phyloP scores from a whole-genome alignment of 768 basidiomycete genomes.

The Auricularia cornea region DNA sequence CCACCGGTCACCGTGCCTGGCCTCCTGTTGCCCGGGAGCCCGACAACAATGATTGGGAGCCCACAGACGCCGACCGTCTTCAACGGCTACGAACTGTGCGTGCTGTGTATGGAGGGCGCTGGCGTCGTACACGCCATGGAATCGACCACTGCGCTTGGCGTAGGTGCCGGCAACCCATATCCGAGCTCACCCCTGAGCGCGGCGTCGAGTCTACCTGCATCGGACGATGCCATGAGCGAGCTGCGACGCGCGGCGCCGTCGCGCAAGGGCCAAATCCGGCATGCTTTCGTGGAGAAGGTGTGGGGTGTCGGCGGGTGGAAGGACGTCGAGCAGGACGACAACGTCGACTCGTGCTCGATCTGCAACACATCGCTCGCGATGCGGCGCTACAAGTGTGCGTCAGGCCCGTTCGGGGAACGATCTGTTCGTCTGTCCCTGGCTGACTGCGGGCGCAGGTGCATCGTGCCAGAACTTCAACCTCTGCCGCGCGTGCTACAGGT shows the following conservation, averaged over 20 bases:
- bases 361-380: slow-evolving; percentile 54
- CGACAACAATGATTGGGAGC: background rate
- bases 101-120: slow-evolving; percentile 64
- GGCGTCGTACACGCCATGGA: slow-evolving; percentile 74
- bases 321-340: slow-evolving; percentile 76
- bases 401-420: no score
- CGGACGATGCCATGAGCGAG: slow-evolving; percentile 45
- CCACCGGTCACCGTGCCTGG: background rate
- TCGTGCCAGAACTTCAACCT: slow-evolving; percentile 73
- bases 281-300: slow-evolving; percentile 78
- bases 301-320: slow-evolving; percentile 84
- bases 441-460: slow-evolving; percentile 24
- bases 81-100: slow-evolving; percentile 77
- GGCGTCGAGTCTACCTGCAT: slow-evolving; percentile 29
- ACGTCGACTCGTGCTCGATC: slow-evolving; percentile 65
- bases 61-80: slow-evolving; percentile 2
- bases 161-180: slow-evolving; percentile 25
- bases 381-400: slow-evolving; percentile 69
- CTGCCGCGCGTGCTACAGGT: slow-evolving; percentile 82
- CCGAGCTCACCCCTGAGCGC: slow-evolving; percentile 21
- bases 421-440: no score
- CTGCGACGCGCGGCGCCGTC: slow-evolving; percentile 63
- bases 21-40: background rate
- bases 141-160: slow-evolving; percentile 41
- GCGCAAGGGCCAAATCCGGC: slow-evolving; percentile 66